Percentiles rank a stretch among this genome's conserved stretches.
phyloP scores from a whole-genome alignment of 2,329 filamentous ascomycete genomes.

The Peltaster fructicola region DNA sequence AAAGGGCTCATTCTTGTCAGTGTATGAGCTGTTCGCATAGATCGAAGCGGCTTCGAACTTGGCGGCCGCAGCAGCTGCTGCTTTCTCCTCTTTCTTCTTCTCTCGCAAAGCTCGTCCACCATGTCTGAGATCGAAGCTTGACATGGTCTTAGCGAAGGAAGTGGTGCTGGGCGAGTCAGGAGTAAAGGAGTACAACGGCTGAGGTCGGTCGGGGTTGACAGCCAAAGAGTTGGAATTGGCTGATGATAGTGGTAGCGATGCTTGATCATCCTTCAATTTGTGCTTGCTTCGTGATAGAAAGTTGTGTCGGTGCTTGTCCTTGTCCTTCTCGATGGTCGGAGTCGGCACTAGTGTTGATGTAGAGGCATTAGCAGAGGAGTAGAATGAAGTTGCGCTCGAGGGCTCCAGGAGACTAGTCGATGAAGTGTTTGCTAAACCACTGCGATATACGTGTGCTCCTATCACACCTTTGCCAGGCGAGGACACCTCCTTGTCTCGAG shows the following conservation, averaged over 20 bases:
- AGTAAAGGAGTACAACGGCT: slow-evolving; percentile 64
- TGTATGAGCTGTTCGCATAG: slow-evolving; percentile 14
- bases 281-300: slow-evolving; percentile 66
- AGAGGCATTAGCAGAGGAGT: slow-evolving; percentile 58
- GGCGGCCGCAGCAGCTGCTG: slow-evolving; percentile 20
- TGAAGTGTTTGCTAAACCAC: slow-evolving; percentile 48
- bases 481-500: slow-evolving; percentile 52
- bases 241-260: slow-evolving; percentile 53
- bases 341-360: slow-evolving; percentile 55
- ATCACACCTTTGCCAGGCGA: slow-evolving; percentile 35
- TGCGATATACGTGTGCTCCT: slow-evolving; percentile 42
- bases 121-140: slow-evolving; percentile 60
- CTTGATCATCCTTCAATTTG: slow-evolving; percentile 51
- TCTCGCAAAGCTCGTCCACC: slow-evolving; percentile 60
- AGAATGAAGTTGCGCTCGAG: slow-evolving; percentile 43
- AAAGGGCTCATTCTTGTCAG: slow-evolving; percentile 8
- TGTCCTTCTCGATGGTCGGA: slow-evolving; percentile 40
- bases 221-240: slow-evolving; percentile 60
- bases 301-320: slow-evolving; percentile 58
- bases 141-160: slow-evolving; percentile 67
- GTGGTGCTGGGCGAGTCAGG: slow-evolving; percentile 53
- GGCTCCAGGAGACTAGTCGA: slow-evolving; percentile 52
- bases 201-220: slow-evolving; percentile 56
- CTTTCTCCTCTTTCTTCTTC: slow-evolving; percentile 43
- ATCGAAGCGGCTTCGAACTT: slow-evolving; percentile 16